These are phyloP conservation scores for Ettlia oleoabundans DNA, from an alignment of 139 green algal genomes.

Conservation along the genomic window DNA sequence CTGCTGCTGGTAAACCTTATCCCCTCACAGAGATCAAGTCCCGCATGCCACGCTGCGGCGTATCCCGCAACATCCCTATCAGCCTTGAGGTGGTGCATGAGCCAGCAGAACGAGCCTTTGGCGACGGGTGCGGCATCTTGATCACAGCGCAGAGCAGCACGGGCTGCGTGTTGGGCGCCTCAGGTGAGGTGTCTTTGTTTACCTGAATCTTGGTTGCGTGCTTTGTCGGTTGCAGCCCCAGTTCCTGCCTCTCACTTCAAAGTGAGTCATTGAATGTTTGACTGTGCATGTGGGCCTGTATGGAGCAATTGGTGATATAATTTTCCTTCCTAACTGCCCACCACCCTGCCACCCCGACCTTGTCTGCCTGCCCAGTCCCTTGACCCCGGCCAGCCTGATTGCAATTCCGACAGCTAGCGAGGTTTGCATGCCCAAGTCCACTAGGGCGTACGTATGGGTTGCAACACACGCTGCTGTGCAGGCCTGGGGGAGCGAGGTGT, in stretches of 20 bases:
- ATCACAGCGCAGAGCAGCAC: constrained; percentile 60
- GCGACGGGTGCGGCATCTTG: constrained; percentile 66
- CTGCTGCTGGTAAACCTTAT: background rate
- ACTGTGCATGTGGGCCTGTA: no score
- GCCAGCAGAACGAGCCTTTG: constrained; percentile 40
- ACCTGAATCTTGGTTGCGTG: background rate
- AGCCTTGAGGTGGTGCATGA: constrained; percentile 32
- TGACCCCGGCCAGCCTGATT: background rate
- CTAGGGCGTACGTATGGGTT: background rate
- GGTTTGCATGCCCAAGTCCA: background rate
- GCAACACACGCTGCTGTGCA: background rate
- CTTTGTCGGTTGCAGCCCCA: no score
- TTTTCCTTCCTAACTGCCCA: no score
- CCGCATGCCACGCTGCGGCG: background rate
- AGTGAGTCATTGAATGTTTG: no score
- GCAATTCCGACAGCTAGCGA: no score
- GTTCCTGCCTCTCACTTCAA: no score
- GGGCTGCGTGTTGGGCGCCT: constrained; percentile 62
- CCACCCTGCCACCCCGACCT: no score
- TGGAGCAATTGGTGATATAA: no score
- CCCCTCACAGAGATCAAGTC: constrained; percentile 18
- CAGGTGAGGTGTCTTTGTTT: background rate
- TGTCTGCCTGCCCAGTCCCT: no score
- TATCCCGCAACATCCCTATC: background rate
- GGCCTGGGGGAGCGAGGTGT: constrained; percentile 51